A percentile compares a stretch with the other conserved stretches of the same genome.
Evolutionary conservation across 768 basidiomycete species (phyloP).

Genomic region (Russula sp.): DNA sequence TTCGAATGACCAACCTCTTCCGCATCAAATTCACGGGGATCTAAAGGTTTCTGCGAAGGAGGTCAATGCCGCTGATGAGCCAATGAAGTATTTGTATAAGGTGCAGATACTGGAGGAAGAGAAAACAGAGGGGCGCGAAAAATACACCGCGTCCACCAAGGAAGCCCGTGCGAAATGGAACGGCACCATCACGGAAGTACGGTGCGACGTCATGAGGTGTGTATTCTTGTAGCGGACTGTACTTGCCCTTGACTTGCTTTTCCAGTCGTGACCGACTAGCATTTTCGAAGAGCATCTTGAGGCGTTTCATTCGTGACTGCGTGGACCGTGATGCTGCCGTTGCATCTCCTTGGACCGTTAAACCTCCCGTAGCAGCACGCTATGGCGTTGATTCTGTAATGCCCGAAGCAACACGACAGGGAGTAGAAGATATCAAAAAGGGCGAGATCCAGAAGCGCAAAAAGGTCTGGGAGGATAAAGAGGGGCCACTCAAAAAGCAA

Average conservation of each 20-base stretch:
- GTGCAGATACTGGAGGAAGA: conserved; percentile 77
- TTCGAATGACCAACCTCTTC: conserved; percentile 42
- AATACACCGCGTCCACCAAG: conserved; percentile 51
- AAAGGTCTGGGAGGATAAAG: conserved; percentile 86
- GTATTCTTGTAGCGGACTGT: conserved; percentile 31
- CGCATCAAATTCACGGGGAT: conserved; percentile 75
- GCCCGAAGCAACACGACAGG: conserved; percentile 78
- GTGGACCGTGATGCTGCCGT: conserved; percentile 90
- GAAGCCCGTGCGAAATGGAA: conserved; percentile 60
- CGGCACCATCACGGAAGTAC: conserved; percentile 81
- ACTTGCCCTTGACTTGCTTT: conserved; percentile 8
- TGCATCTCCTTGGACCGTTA: conserved; percentile 95
- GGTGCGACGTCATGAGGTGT: conserved; percentile 76
- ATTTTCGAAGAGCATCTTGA: conserved; percentile 95
- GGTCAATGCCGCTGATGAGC: conserved; percentile 69
- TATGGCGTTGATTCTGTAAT: conserved; percentile 85
- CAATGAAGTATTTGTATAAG: conserved; percentile 81
- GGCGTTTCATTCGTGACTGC: conserved; percentile 94
- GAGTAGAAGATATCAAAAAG: conserved; percentile 77
- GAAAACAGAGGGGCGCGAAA: conserved; percentile 62
- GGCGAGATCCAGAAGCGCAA: conserved; percentile 92
- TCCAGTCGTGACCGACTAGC: conserved; percentile 88
- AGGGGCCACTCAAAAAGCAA: conserved; percentile 77
- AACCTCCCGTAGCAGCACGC: conserved; percentile 73
- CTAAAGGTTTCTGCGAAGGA: conserved; percentile 73